These are phyloP conservation scores for Gryganskiella cystojenkinii DNA, from an alignment of 192 early-diverging fungal species.

Conservation along the genomic window DNA sequence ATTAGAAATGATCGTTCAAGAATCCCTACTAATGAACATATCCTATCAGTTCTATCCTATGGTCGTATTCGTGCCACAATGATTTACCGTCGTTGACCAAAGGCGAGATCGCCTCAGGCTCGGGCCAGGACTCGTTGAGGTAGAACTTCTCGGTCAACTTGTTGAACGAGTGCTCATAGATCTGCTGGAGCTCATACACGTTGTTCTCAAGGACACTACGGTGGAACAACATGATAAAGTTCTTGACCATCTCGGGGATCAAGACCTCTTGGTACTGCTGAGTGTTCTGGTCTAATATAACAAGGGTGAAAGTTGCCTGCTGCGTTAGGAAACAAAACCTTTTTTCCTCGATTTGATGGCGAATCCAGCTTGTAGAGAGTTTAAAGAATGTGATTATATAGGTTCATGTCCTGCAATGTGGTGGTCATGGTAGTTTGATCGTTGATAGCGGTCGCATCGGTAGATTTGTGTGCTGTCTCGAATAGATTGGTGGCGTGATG, in stretches of 20 bases:
- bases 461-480: background rate
- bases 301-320: background rate
- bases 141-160: conserved; percentile 94
- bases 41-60: too few species aligned
- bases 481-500: too few species aligned
- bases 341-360: too few species aligned
- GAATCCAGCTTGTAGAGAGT: too few species aligned
- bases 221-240: conserved; percentile 87
- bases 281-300: conserved; percentile 30
- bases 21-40: too few species aligned
- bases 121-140: conserved; percentile 89
- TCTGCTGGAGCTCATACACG: conserved; percentile 85
- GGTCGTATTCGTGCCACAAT: too few species aligned
- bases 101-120: conserved; percentile 81
- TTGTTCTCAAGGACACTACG: conserved; percentile 83
- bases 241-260: conserved; percentile 88
- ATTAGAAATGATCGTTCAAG: too few species aligned
- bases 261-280: conserved; percentile 58
- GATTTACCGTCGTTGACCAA: conserved; percentile 84
- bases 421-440: background rate
- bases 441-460: background rate
- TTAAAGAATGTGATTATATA: too few species aligned
- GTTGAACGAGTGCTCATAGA: conserved; percentile 93
- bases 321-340: too few species aligned
- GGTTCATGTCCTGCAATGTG: too few species aligned